A percentile compares a stretch with the other conserved stretches of the same genome.
phyloP scores from a whole-genome alignment of 2,329 filamentous ascomycete species.

The Emmonsia crescens region DNA sequence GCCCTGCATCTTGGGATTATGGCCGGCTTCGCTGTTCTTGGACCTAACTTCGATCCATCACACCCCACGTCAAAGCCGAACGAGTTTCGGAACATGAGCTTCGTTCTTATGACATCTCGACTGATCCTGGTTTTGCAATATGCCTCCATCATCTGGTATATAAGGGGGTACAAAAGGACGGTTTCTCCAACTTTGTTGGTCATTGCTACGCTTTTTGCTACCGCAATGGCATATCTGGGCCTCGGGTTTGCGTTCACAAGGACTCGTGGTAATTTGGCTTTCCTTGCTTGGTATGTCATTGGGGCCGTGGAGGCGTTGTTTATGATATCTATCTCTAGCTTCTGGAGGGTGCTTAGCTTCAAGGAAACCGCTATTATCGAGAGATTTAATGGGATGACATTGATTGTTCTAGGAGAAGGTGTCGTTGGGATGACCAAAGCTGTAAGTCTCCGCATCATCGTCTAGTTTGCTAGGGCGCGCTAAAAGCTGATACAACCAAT shows the following conservation, averaged over 20 bases:
- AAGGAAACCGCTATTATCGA: conserved; percentile 49
- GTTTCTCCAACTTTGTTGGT: conserved; percentile 20
- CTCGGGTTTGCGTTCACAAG: conserved; percentile 8
- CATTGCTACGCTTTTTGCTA: conserved; percentile 18
- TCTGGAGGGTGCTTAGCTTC: conserved; percentile 46
- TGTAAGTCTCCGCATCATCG: conserved; percentile 4
- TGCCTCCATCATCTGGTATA: conserved; percentile 25
- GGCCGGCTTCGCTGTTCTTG: conserved; percentile 54
- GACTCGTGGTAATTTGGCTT: conserved; percentile 12
- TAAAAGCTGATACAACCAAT: neutral
- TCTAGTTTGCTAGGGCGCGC: neutral
- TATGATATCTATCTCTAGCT: conserved; percentile 40
- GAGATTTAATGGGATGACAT: conserved; percentile 47
- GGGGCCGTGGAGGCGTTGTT: conserved; percentile 38
- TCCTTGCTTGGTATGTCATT: conserved; percentile 42
- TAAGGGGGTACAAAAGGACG: conserved; percentile 16
- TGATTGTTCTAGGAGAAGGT: conserved; percentile 52
- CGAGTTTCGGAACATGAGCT: conserved; percentile 28
- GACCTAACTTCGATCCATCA: conserved; percentile 31
- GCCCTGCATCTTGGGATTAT: conserved; percentile 53
- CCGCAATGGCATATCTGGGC: conserved; percentile 7
- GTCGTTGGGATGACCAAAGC: conserved; percentile 34
- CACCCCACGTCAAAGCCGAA: conserved; percentile 17
- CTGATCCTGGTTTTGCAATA: conserved; percentile 47
- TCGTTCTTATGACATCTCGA: conserved; percentile 42